phyloP scores from a whole-genome alignment of 2,329 filamentous ascomycete species.

The Colletotrichum tropicicola region DNA sequence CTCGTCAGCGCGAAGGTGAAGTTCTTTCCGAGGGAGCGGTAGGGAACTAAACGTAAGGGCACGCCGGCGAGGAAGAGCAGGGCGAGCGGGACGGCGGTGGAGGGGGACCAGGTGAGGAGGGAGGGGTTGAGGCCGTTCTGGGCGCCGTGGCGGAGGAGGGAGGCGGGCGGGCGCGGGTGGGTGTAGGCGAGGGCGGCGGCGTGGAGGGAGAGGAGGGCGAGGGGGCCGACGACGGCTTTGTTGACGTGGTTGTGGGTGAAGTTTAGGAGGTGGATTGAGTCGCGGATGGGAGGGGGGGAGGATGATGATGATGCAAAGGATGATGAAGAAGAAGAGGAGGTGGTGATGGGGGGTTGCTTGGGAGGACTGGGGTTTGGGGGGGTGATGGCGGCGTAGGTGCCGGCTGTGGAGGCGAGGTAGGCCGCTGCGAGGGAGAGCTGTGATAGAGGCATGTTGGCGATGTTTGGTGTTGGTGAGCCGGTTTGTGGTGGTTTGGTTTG shows the following conservation, averaged over 20 bases:
- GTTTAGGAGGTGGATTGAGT: constrained; percentile 34
- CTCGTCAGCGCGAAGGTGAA: constrained; percentile 62
- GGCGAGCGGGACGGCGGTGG: constrained; percentile 44
- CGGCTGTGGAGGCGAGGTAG: constrained; percentile 38
- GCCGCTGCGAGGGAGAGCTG: constrained; percentile 23
- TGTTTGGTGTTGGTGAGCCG: background rate
- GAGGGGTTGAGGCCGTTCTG: constrained; percentile 41
- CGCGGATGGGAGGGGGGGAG: background rate
- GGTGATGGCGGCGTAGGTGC: constrained; percentile 40
- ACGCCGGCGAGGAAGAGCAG: constrained; percentile 37
- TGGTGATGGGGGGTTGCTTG: no score
- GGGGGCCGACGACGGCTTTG: constrained; percentile 34
- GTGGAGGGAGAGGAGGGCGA: constrained; percentile 35
- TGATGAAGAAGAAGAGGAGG: background rate
- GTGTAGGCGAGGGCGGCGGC: constrained; percentile 32
- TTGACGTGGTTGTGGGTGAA: constrained; percentile 37
- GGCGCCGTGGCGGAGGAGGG: constrained; percentile 36
- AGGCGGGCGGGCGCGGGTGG: constrained; percentile 34
- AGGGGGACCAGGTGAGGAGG: constrained; percentile 46
- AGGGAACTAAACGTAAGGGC: constrained; percentile 47
- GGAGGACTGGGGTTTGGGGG: constrained; percentile 40
- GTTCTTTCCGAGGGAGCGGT: constrained; percentile 54
- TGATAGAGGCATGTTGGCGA: background rate
- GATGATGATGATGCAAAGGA: background rate
- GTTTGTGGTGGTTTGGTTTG: background rate